These are phyloP conservation scores for Globisporangium heterothallicum DNA, from an alignment of 352 stramenopile genomes.

Conservation along the genomic window DNA sequence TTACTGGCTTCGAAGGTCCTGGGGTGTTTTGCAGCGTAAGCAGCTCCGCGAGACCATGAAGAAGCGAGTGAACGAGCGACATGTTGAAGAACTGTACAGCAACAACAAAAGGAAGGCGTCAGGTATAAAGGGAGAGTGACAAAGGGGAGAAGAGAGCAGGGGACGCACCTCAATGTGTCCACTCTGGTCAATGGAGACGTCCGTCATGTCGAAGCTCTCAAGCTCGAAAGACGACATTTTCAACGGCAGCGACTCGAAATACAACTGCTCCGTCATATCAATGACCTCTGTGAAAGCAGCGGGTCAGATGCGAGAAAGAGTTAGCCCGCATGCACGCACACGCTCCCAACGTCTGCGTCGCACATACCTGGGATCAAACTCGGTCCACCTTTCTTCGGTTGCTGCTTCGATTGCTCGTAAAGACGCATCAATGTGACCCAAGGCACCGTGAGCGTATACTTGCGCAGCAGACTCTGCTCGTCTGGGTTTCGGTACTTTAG, in stretches of 20 bases:
- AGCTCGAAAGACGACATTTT: conserved; percentile 49
- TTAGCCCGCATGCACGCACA: too few species aligned
- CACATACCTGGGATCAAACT: conserved; percentile 1
- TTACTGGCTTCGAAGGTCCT: conserved; percentile 26
- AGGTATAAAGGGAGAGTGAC: background rate
- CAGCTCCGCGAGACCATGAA: conserved; percentile 43
- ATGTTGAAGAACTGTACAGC: conserved; percentile 38
- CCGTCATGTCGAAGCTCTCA: conserved; percentile 38
- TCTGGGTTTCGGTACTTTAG: conserved; percentile 47
- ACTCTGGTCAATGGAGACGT: conserved; percentile 30
- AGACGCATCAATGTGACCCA: conserved; percentile 41
- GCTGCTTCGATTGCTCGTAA: conserved; percentile 26
- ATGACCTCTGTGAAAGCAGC: conserved; percentile 34
- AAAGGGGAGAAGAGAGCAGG: background rate
- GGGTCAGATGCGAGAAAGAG: too few species aligned
- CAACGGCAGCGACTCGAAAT: conserved; percentile 49
- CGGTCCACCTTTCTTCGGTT: background rate
- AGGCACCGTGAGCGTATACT: conserved; percentile 58
- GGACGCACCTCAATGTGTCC: conserved; percentile 41
- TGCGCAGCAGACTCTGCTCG: conserved; percentile 31
- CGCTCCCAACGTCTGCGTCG: too few species aligned
- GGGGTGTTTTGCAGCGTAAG: conserved; percentile 33
- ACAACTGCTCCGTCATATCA: conserved; percentile 43
- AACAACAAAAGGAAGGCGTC: conserved; percentile 1
- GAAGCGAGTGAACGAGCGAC: conserved; percentile 36